These are phyloP conservation scores for Neohortaea acidophila DNA, from an alignment of 495 filamentous ascomycete genomes.

Conservation along the genomic window DNA sequence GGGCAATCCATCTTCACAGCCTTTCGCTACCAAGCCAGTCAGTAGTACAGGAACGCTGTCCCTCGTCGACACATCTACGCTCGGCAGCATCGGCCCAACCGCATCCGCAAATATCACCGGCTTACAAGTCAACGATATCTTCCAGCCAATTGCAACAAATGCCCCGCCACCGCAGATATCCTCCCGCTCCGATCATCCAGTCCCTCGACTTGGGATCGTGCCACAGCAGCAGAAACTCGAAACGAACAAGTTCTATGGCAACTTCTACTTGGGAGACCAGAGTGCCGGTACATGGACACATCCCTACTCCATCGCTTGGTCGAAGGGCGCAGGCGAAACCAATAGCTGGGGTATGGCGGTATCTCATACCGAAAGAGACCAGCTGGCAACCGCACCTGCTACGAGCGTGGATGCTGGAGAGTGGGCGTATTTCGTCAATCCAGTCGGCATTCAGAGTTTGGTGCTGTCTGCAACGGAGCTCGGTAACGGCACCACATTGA, in stretches of 20 bases:
- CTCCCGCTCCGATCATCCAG: constrained; percentile 24
- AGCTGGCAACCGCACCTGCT: constrained; percentile 51
- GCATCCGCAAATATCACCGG: constrained; percentile 14
- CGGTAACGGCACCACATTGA: constrained; percentile 40
- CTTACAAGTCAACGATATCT: constrained; percentile 20
- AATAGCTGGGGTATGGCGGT: constrained; percentile 63
- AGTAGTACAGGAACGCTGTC: constrained; percentile 5
- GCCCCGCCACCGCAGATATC: constrained; percentile 24
- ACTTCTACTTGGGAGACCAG: constrained; percentile 69
- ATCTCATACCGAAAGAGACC: constrained; percentile 50
- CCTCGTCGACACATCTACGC: constrained; percentile 16
- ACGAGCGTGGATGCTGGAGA: constrained; percentile 29
- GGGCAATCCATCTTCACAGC: constrained; percentile 8
- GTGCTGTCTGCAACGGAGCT: constrained; percentile 68
- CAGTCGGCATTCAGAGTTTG: constrained; percentile 66
- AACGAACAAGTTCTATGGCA: constrained; percentile 90
- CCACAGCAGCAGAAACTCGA: constrained; percentile 39
- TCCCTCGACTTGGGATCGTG: constrained; percentile 20
- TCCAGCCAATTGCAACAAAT: constrained; percentile 24
- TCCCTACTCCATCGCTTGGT: constrained; percentile 72
- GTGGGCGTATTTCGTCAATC: constrained; percentile 54
- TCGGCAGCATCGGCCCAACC: constrained; percentile 17
- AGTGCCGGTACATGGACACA: constrained; percentile 58
- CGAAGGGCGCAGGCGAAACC: constrained; percentile 48
- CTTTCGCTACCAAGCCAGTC: constrained; percentile 7